Evolutionary conservation across 257 asterid species (phyloP).

Genomic region (Euphrasia confusa): DNA sequence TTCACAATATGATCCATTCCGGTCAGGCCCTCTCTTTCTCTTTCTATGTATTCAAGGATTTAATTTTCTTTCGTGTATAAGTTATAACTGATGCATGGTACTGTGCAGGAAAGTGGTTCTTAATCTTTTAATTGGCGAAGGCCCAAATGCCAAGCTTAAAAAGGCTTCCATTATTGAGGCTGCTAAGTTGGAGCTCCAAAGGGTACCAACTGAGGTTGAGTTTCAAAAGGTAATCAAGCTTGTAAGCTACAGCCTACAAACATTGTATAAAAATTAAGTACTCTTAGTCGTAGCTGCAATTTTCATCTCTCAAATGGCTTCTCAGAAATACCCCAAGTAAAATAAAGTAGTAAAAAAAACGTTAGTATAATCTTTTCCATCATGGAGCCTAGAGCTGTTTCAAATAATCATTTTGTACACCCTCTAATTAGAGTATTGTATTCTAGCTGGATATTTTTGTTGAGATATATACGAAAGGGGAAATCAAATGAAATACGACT

Average conservation of each 20-base stretch:
- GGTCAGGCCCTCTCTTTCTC: constrained; percentile 39
- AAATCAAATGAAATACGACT: too few relatives aligned
- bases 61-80: constrained; percentile 1
- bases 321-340: neutral
- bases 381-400: neutral
- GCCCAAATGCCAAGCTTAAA: constrained; percentile 77
- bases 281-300: neutral
- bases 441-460: neutral
- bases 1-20: constrained; percentile 59
- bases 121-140: constrained; percentile 57
- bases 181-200: constrained; percentile 48
- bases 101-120: constrained; percentile 65
- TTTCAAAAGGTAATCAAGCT: constrained; percentile 58
- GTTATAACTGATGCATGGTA: constrained; percentile 11
- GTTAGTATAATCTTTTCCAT: neutral
- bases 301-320: neutral
- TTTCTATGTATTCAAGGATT: neutral
- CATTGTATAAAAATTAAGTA: neutral
- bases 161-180: constrained; percentile 64
- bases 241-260: neutral
- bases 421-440: neutral
- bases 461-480: neutral
- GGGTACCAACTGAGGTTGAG: constrained; percentile 40
- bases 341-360: neutral
- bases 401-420: neutral